A percentile compares a stretch with the other conserved stretches of the same genome.
Evolutionary conservation across 1,139 yeast species (phyloP).

Genomic region (Pichia sp.): DNA sequence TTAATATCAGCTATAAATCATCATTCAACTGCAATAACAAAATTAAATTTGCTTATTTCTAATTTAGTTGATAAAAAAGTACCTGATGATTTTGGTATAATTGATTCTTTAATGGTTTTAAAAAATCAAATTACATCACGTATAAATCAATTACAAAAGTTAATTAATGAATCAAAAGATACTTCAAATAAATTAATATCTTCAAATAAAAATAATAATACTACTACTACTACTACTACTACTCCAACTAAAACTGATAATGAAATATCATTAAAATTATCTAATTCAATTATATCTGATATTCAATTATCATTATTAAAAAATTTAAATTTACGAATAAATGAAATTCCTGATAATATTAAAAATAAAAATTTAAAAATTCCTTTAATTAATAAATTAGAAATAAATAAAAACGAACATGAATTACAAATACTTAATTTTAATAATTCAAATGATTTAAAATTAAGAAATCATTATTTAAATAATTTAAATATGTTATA

Average conservation of each 20-base stretch:
- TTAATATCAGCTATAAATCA: conserved; percentile 20
- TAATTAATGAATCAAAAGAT: too few relatives aligned
- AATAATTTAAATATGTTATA: conserved; percentile 24
- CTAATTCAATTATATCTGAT: conserved; percentile 10
- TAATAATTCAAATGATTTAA: conserved; percentile 19
- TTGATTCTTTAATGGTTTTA: conserved; percentile 20
- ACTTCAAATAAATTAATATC: not conserved
- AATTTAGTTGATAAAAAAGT: conserved; percentile 11
- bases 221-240: not conserved
- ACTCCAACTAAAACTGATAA: not conserved
- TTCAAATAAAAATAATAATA: not conserved
- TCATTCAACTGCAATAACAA: conserved; percentile 21
- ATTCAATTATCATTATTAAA: conserved; percentile 19
- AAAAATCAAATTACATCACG: conserved; percentile 21
- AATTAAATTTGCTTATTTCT: conserved; percentile 18
- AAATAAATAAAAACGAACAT: conserved; percentile 26
- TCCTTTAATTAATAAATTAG: conserved; percentile 21
- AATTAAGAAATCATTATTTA: conserved; percentile 20
- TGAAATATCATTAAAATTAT: conserved; percentile 2
- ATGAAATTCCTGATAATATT: conserved; percentile 12
- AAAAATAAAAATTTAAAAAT: conserved; percentile 15
- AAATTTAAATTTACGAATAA: conserved; percentile 19
- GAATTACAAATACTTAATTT: conserved; percentile 27
- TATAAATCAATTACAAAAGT: conserved; percentile 19
- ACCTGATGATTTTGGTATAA: conserved; percentile 19